A percentile compares a stretch with the other conserved stretches of the same genome.
Conservation (phyloP, 768 basidiomycete species). For the Lactifluus pinguis region DNA sequence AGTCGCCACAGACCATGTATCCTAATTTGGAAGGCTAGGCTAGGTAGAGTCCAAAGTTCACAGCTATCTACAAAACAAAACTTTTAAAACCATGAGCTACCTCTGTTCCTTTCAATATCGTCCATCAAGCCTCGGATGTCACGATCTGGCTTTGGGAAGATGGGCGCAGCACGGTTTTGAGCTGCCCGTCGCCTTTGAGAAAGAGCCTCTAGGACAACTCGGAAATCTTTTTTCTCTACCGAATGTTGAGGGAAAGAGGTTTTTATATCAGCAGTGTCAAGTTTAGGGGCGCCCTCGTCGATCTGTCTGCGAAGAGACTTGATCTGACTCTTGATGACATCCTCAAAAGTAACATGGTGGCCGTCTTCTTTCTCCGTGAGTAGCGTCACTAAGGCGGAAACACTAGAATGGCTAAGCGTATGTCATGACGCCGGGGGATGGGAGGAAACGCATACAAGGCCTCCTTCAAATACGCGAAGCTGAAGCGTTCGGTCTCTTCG, state of each 20-base stretch:
- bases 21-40: background rate
- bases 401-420: constrained; percentile 32
- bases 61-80: background rate
- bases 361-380: constrained; percentile 43
- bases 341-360: constrained; percentile 42
- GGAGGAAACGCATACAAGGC: constrained; percentile 53
- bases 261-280: background rate
- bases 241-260: background rate
- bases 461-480: constrained; percentile 85
- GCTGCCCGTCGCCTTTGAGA: background rate
- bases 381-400: constrained; percentile 56
- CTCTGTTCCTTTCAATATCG: background rate
- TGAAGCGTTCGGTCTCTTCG: constrained; percentile 53
- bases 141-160: background rate
- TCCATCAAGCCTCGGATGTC: constrained; percentile 2
- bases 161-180: background rate
- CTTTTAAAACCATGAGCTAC: background rate
- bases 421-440: background rate
- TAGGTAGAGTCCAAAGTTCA: too few species aligned
- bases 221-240: background rate
- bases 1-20: background rate
- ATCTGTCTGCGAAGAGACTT: constrained; percentile 56
- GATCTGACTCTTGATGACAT: constrained; percentile 49
- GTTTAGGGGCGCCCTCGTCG: constrained; percentile 32
- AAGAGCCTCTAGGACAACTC: background rate